Percentiles rank a stretch among this genome's conserved stretches.
These are phyloP conservation scores for Paxillus involutus DNA, from an alignment of 768 basidiomycete genomes.

Conservation along the genomic window DNA sequence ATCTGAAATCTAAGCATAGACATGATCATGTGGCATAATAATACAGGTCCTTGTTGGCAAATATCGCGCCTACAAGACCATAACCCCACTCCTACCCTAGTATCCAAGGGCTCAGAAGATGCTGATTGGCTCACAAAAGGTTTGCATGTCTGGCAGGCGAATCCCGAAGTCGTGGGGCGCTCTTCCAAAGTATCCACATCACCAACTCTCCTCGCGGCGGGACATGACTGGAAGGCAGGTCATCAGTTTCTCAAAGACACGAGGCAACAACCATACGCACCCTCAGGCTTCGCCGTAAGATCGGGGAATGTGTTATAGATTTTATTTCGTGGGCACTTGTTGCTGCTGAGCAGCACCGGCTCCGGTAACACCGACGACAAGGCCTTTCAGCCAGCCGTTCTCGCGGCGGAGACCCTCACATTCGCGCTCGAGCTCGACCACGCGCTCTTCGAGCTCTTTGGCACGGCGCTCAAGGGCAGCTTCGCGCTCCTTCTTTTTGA, in stretches of 20 bases:
- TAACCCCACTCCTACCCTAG: background rate
- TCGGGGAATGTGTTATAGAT: background rate
- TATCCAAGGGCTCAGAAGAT: background rate
- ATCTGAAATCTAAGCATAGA: background rate
- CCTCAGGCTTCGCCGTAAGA: background rate
- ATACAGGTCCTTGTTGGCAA: constrained; percentile 14
- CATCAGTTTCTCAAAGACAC: background rate
- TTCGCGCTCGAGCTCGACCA: constrained; percentile 84
- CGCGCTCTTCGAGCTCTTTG: constrained; percentile 80
- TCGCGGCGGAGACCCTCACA: constrained; percentile 86
- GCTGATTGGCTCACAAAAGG: background rate
- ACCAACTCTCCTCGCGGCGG: background rate
- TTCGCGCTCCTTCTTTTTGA: constrained; percentile 97
- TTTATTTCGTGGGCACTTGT: constrained; percentile 20
- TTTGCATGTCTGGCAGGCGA: background rate
- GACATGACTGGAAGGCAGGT: background rate
- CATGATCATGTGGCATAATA: constrained; percentile 12
- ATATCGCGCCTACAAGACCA: background rate
- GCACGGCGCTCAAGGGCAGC: constrained; percentile 82
- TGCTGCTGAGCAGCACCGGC: constrained; percentile 45
- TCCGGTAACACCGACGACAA: constrained; percentile 86
- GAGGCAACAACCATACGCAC: background rate
- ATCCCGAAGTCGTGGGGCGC: background rate
- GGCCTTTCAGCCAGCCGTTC: constrained; percentile 90
- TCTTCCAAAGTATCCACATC: background rate